phyloP scores from a whole-genome alignment of 768 basidiomycete genomes.

The Exidia glandulosa region DNA sequence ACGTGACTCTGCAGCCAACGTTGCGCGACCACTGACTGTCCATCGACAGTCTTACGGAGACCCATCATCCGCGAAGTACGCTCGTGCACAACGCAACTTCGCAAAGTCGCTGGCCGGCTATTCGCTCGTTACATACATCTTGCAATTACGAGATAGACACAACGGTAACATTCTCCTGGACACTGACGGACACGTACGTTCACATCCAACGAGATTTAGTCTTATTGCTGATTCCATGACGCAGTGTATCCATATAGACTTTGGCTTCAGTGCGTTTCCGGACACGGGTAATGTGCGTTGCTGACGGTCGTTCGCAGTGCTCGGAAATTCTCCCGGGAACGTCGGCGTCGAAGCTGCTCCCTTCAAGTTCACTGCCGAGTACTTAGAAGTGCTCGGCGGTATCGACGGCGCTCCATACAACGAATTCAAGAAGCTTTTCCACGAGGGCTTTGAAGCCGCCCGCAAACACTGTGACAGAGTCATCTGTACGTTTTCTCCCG shows the following conservation, averaged over 20 bases:
- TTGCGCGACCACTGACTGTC: not conserved
- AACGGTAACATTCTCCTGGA: constrained; percentile 98
- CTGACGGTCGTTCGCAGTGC: too few species aligned
- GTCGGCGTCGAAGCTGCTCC: constrained; percentile 99
- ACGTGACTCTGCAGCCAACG: constrained; percentile 13
- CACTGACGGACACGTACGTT: constrained; percentile 88
- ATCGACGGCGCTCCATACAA: constrained; percentile 59
- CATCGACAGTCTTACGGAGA: constrained; percentile 72
- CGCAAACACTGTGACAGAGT: constrained; percentile 95
- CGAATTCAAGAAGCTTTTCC: constrained; percentile 82
- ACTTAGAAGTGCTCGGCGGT: constrained; percentile 92
- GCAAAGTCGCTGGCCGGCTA: constrained; percentile 90
- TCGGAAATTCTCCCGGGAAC: constrained; percentile 93
- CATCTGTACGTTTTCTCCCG: constrained; percentile 35
- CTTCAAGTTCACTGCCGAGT: constrained; percentile 92
- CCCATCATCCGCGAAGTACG: constrained; percentile 75
- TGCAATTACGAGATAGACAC: constrained; percentile 97
- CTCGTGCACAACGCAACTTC: constrained; percentile 86
- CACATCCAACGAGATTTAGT: constrained; percentile 41
- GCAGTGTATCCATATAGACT: constrained; percentile 82
- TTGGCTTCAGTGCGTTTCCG: too few species aligned
- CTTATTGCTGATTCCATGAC: not conserved
- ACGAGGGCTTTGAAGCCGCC: constrained; percentile 86
- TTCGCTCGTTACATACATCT: constrained; percentile 88
- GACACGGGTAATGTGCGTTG: too few species aligned